Evolutionary conservation across 768 basidiomycete genomes (phyloP).

Genomic region (Naganishia friedmannii): DNA sequence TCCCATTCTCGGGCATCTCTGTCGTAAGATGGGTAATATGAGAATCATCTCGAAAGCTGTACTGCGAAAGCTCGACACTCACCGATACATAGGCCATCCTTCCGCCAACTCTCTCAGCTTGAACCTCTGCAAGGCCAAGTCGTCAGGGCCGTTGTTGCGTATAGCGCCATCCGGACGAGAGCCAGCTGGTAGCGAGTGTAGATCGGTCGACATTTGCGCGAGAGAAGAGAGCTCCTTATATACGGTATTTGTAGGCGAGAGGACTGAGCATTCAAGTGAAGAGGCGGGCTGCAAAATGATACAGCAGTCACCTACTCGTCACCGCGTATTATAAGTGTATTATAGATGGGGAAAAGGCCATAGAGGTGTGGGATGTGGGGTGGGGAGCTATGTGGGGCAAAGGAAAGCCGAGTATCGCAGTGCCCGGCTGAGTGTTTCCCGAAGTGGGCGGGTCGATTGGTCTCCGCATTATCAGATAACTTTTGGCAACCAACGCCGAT

Average conservation of each 20-base stretch:
- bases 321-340: no score
- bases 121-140: conserved; percentile 14
- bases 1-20: conserved; percentile 26
- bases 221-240: background rate
- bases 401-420: no score
- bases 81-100: conserved; percentile 29
- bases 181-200: conserved; percentile 24
- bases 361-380: no score
- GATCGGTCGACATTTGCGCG: conserved; percentile 3
- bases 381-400: no score
- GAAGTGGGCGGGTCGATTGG: no score
- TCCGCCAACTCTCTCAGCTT: conserved; percentile 27
- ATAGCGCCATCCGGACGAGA: conserved; percentile 24
- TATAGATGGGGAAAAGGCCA: no score
- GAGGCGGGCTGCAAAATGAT: no score
- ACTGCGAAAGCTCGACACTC: background rate
- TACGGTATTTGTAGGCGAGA: background rate
- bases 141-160: conserved; percentile 26
- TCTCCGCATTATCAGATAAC: no score
- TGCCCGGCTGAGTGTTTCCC: no score
- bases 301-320: no score
- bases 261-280: background rate
- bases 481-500: no score
- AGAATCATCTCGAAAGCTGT: background rate
- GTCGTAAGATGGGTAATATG: background rate